Evolutionary conservation across 495 filamentous ascomycete genomes (phyloP).

Genomic region (Chaetomidium leptoderma): DNA sequence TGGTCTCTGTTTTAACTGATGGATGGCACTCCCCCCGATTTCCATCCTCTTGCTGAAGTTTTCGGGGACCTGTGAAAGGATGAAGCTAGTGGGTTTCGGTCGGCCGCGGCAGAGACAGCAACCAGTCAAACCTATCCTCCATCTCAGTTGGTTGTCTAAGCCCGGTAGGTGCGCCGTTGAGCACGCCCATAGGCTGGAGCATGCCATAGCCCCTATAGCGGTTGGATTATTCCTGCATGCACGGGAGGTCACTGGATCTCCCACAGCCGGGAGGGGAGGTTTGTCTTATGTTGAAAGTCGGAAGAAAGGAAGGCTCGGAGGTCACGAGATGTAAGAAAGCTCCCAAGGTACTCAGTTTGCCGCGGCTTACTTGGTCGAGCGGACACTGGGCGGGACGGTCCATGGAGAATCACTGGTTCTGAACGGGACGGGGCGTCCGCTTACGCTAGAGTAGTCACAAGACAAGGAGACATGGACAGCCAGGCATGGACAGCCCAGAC

Average conservation of each 20-base stretch:
- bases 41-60: neutral
- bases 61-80: neutral
- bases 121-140: neutral
- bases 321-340: neutral
- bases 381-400: slow-evolving; percentile 12
- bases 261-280: neutral
- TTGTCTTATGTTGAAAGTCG: neutral
- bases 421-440: slow-evolving; percentile 11
- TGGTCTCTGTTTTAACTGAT: neutral
- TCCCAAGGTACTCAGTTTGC: neutral
- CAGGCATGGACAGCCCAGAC: no score
- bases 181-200: neutral
- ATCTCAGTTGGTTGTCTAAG: neutral
- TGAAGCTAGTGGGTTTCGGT: neutral
- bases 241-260: neutral
- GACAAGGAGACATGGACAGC: neutral
- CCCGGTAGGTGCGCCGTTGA: neutral
- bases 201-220: neutral
- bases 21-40: neutral
- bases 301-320: neutral
- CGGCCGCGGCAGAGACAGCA: neutral
- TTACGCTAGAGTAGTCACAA: neutral
- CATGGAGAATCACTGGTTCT: neutral
- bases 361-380: neutral
- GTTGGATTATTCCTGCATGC: neutral